Conservation (phyloP, 164 flowering plant species). For the Piper betle region DNA sequence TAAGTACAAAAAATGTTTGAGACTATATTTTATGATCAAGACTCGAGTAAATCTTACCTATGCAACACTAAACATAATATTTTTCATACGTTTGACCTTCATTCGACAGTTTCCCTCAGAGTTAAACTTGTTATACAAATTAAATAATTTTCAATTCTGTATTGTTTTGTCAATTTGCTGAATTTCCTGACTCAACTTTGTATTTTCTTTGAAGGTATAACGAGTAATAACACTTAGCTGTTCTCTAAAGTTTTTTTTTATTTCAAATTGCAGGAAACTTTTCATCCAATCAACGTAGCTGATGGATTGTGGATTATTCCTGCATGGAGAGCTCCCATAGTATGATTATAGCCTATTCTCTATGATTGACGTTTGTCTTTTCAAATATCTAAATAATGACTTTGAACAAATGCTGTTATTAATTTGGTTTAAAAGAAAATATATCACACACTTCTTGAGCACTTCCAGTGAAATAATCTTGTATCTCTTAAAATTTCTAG, state of each 20-base stretch:
- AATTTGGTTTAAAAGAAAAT: no score
- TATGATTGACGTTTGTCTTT: slow-evolving; percentile 6
- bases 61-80: not conserved
- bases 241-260: not conserved
- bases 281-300: slow-evolving; percentile 63
- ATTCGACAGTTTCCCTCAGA: slow-evolving; percentile 1
- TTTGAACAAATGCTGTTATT: no score
- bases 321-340: slow-evolving; percentile 72
- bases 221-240: not conserved
- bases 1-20: not conserved
- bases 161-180: not conserved
- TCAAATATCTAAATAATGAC: not conserved
- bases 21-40: not conserved
- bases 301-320: slow-evolving; percentile 84
- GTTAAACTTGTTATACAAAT: not conserved
- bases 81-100: not conserved
- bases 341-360: slow-evolving; percentile 22
- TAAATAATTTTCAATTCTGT: not conserved
- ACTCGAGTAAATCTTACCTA: not conserved
- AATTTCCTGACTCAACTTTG: not conserved
- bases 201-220: not conserved
- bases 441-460: no score
- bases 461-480: no score
- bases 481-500: no score
- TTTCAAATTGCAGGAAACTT: no score